Base-by-base conservation (phyloP, 2,329 filamentous ascomycete genomes). In the Exophiala mesophila region DNA sequence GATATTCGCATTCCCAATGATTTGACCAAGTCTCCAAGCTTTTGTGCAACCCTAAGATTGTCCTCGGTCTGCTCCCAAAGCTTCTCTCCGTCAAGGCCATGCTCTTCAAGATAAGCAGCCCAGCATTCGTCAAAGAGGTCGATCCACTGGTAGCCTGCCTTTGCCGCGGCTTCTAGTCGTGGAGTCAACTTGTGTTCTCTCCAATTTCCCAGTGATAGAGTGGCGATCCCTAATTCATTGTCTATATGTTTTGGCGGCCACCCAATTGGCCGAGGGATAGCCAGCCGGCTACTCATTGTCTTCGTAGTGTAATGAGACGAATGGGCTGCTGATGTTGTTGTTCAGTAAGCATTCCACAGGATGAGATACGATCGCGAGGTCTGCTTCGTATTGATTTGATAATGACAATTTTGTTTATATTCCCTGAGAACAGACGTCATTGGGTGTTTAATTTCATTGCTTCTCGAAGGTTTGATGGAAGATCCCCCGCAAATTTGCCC, bases 61-160 rank as follows among this genome's bases (percentile, higher is more conserved):
- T 52, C 47, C 0, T 45, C 21, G 1, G 59, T 62, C 1, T 57
- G 31, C 5, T 62, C 58, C 60, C 60, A 63, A 3, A 59, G 50
- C 12, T 55, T 35, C 9, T 57, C 47, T 1, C 52, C 51, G 3
- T 57, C 36, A 5, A 59, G 42, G 2, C 44, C 48, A 36, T 62
- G 49, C 24, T 60, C 58, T 10, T 54, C 55, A 1, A 63, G 49
- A 28, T 62, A 62, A 2, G 52, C 54, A 0, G 58, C 60, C 60
- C 60, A 63, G 49, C 59, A 62, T 32, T 63, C 59, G 33, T 63
- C 60, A 24, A 63, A 63, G 5, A 63, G 49, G 40, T 63, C 60
- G 41, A 63, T 61, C 48, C 54, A 57, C 42, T 55, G 44, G 44
- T 57, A 63, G 1, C 60, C 60, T 1, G 59, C 55, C 34, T 54